phyloP scores from a whole-genome alignment of 345 rosid genomes.

The Anastatica hierochuntica region DNA sequence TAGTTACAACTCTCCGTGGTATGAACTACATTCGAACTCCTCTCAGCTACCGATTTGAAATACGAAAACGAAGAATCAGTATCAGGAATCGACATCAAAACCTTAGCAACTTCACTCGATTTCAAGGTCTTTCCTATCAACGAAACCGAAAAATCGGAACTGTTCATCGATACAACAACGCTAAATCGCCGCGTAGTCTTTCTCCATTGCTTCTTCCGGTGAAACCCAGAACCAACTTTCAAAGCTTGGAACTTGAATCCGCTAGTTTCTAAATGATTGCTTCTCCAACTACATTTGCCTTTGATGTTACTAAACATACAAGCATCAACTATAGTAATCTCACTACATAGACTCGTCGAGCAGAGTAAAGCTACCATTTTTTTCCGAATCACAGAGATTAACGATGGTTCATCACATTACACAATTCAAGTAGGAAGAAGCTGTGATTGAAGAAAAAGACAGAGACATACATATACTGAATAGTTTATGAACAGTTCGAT shows the following conservation, averaged over 20 bases:
- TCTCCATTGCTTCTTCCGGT: constrained; percentile 32
- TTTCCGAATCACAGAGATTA: neutral
- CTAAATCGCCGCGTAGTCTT: constrained; percentile 29
- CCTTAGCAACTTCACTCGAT: constrained; percentile 33
- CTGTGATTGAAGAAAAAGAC: neutral
- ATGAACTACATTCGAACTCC: constrained; percentile 36
- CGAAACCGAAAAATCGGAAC: constrained; percentile 19
- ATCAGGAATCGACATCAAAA: constrained; percentile 43
- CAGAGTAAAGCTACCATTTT: constrained; percentile 39
- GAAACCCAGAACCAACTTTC: constrained; percentile 25
- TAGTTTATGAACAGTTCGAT: neutral
- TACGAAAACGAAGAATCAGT: constrained; percentile 47
- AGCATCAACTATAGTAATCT: constrained; percentile 20
- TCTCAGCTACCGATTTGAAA: constrained; percentile 49
- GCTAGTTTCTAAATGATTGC: constrained; percentile 8
- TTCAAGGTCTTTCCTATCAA: constrained; percentile 26
- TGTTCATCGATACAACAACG: constrained; percentile 24
- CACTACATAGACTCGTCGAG: constrained; percentile 34
- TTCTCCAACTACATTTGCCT: constrained; percentile 14
- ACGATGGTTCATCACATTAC: constrained; percentile 7
- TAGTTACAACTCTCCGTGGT: constrained; percentile 63
- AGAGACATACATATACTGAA: neutral
- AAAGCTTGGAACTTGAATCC: constrained; percentile 29
- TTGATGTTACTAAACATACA: constrained; percentile 6
- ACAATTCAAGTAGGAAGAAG: constrained; percentile 6